These are phyloP conservation scores for Cryptosporidium sp. DNA, from an alignment of 169 alveolate genomes.

Conservation along the genomic window DNA sequence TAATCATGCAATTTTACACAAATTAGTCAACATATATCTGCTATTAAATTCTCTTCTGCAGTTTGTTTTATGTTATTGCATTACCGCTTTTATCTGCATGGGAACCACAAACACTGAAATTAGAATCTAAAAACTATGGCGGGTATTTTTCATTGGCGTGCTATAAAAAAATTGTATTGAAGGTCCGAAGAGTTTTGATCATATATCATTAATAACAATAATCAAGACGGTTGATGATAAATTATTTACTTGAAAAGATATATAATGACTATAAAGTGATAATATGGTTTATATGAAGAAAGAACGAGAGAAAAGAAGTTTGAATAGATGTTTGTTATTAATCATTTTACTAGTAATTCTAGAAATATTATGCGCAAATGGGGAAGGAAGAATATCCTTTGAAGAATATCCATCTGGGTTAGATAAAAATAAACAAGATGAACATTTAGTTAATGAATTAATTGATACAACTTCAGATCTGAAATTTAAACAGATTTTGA, in stretches of 20 bases:
- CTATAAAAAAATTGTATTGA: neutral
- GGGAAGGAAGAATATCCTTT: neutral
- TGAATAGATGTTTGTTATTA: neutral
- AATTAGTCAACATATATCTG: neutral
- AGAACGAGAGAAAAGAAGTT: constrained; percentile 9
- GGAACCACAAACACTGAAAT: constrained; percentile 26
- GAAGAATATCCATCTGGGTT: neutral
- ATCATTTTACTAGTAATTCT: neutral
- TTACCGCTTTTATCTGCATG: constrained; percentile 67
- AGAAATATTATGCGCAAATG: neutral
- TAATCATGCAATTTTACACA: neutral
- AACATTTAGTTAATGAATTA: neutral
- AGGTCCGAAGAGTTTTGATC: neutral
- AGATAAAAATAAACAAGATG: neutral
- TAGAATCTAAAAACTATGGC: constrained; percentile 71
- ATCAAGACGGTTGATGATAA: neutral
- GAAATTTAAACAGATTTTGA: constrained; percentile 1
- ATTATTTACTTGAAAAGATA: neutral
- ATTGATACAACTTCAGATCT: neutral
- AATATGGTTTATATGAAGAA: constrained; percentile 23
- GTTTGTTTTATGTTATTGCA: neutral
- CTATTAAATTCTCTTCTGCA: neutral
- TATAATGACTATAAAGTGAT: neutral
- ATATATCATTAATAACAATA: neutral
- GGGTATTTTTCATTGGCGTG: constrained; percentile 28